These are phyloP conservation scores for Taxillus chinensis DNA, from an alignment of 164 flowering plant genomes.

Conservation along the genomic window DNA sequence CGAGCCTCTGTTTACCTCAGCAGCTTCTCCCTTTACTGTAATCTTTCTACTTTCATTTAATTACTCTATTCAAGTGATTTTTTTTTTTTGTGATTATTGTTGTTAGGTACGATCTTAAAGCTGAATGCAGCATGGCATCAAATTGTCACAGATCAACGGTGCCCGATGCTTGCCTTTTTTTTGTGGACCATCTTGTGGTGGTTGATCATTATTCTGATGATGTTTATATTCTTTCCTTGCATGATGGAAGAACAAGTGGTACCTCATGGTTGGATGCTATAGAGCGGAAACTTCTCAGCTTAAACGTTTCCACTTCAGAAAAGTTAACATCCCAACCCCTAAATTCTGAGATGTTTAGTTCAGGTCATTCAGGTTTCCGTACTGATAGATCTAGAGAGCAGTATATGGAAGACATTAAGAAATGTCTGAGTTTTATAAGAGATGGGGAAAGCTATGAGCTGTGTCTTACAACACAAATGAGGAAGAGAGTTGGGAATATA, in stretches of 20 bases:
- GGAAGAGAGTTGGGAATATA: slow-evolving; percentile 35
- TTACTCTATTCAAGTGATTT: not conserved
- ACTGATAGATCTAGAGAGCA: slow-evolving; percentile 65
- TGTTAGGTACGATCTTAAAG: slow-evolving; percentile 75
- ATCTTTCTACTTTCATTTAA: not conserved
- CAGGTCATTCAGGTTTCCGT: slow-evolving; percentile 28
- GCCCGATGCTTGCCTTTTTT: slow-evolving; percentile 98
- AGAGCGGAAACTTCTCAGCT: slow-evolving; percentile 45
- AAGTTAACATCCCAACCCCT: slow-evolving; percentile 11
- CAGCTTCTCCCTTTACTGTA: not conserved
- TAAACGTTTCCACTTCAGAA: slow-evolving; percentile 19
- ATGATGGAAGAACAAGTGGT: slow-evolving; percentile 21
- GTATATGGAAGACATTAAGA: slow-evolving; percentile 58
- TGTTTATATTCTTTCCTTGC: slow-evolving; percentile 59
- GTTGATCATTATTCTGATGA: slow-evolving; percentile 65
- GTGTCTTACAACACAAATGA: slow-evolving; percentile 85
- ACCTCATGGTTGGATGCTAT: slow-evolving; percentile 60
- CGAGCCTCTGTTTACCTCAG: no score
- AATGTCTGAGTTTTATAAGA: slow-evolving; percentile 65
- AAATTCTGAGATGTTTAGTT: slow-evolving; percentile 6
- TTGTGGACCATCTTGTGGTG: slow-evolving; percentile 73
- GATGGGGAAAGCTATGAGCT: slow-evolving; percentile 98
- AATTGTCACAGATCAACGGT: slow-evolving; percentile 59
- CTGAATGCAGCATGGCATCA: slow-evolving; percentile 59
- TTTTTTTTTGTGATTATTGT: slow-evolving; percentile 1